A percentile compares a stretch with the other conserved stretches of the same genome.
Evolutionary conservation across 139 green algal species (phyloP).

Genomic region (Closterium sp.): DNA sequence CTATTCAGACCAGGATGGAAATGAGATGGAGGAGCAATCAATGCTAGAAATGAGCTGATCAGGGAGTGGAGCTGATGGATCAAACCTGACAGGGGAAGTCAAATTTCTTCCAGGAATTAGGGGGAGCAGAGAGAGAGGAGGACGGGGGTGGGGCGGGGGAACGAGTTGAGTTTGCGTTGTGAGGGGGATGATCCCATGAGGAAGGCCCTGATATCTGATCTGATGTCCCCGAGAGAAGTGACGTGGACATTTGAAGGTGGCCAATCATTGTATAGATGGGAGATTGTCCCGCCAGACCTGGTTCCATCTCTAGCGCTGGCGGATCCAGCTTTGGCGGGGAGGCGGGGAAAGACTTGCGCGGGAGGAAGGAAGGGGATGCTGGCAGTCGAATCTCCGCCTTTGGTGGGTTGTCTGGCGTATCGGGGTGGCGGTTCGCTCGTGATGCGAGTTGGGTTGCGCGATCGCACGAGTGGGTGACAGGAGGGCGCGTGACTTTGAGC

Average conservation of each 20-base stretch:
- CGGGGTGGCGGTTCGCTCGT: not conserved
- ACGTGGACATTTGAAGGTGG: not conserved
- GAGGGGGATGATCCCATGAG: not conserved
- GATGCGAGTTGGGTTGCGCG: not conserved
- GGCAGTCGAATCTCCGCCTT: not conserved
- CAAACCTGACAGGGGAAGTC: not conserved
- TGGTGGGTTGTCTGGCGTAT: not conserved
- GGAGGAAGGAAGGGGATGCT: no score
- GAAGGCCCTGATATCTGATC: not conserved
- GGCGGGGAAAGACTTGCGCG: no score
- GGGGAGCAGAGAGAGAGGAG: not conserved
- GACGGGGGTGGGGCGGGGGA: not conserved
- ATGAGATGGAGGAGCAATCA: no score
- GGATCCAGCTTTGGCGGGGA: not conserved
- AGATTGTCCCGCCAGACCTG: not conserved
- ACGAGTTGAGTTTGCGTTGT: not conserved
- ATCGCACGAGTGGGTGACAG: not conserved
- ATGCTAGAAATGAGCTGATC: no score
- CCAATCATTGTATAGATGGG: not conserved
- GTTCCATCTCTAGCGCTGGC: not conserved
- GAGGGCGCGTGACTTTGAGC: not conserved
- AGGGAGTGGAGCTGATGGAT: not conserved
- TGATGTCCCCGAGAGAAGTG: not conserved
- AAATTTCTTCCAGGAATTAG: not conserved
- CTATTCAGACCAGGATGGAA: not conserved